Evolutionary conservation across 352 stramenopile species (phyloP).

Genomic region (Phytophthora boehmeriae): DNA sequence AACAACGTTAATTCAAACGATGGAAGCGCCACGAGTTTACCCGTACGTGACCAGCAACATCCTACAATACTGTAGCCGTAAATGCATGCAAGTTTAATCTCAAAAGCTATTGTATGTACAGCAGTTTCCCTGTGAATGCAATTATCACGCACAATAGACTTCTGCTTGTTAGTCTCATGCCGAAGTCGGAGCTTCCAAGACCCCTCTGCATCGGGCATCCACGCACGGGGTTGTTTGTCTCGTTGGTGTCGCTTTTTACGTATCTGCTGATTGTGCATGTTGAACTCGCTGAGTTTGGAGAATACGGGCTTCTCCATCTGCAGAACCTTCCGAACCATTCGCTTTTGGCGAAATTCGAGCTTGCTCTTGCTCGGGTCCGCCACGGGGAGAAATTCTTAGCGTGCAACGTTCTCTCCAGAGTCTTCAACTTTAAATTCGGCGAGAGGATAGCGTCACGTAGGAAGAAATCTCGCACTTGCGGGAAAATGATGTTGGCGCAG

Average conservation of each 20-base stretch:
- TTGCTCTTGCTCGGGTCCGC: conserved; percentile 77
- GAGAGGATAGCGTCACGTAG: conserved; percentile 25
- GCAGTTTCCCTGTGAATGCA: too few relatives aligned
- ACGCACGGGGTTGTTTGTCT: conserved; percentile 5
- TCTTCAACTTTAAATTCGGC: conserved; percentile 32
- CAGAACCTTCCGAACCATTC: conserved; percentile 63
- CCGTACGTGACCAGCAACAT: too few relatives aligned
- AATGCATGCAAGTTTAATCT: too few relatives aligned
- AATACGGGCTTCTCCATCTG: conserved; percentile 70
- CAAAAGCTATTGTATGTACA: too few relatives aligned
- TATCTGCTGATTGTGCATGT: conserved; percentile 16
- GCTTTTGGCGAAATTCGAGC: conserved; percentile 71
- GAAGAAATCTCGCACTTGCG: conserved; percentile 74
- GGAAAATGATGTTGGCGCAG: conserved; percentile 65
- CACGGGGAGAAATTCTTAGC: conserved; percentile 66
- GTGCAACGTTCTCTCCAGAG: conserved; percentile 39
- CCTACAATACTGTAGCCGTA: too few relatives aligned
- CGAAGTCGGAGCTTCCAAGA: conserved; percentile 12
- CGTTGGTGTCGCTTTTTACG: conserved; percentile 2
- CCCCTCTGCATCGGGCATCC: conserved; percentile 16
- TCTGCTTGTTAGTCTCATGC: background rate
- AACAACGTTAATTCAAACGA: too few relatives aligned
- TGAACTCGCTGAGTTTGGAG: conserved; percentile 46
- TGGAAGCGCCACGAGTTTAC: too few relatives aligned
- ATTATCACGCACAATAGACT: too few relatives aligned